Conservation (phyloP, 2,329 filamentous ascomycete genomes). For the Bertia moriformis region DNA sequence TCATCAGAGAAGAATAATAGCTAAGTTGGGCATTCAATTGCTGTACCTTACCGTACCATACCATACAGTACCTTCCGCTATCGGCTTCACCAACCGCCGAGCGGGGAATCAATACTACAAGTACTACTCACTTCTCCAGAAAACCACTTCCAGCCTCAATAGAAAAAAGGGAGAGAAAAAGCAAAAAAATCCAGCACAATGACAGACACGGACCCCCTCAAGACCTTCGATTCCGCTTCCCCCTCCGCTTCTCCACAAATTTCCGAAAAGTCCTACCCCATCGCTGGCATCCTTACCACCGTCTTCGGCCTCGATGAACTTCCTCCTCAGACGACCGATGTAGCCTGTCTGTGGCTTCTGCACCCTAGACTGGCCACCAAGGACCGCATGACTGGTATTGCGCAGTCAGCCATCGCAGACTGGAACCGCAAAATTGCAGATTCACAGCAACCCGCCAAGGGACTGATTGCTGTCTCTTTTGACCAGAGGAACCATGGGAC, state of each 20-base stretch:
- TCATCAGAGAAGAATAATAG: too few species aligned
- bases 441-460: conserved; percentile 20
- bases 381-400: conserved; percentile 63
- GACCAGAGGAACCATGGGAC: conserved; percentile 89
- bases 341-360: conserved; percentile 82
- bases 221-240: not conserved
- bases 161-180: too few species aligned
- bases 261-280: conserved; percentile 52
- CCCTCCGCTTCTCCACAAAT: not conserved
- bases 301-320: conserved; percentile 73
- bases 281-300: conserved; percentile 66
- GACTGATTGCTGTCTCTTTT: conserved; percentile 69
- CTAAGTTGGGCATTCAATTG: too few species aligned
- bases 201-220: not conserved
- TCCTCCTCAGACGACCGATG: conserved; percentile 27
- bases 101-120: too few species aligned
- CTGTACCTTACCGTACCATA: too few species aligned
- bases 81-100: too few species aligned
- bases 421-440: conserved; percentile 14
- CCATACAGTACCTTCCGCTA: too few species aligned
- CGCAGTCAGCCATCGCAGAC: conserved; percentile 53
- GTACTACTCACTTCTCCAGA: too few species aligned
- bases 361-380: conserved; percentile 63
- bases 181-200: not conserved
- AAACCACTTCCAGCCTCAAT: too few species aligned